phyloP scores from a whole-genome alignment of 192 early-diverging fungal genomes.

The Funneliformis geosporum region DNA sequence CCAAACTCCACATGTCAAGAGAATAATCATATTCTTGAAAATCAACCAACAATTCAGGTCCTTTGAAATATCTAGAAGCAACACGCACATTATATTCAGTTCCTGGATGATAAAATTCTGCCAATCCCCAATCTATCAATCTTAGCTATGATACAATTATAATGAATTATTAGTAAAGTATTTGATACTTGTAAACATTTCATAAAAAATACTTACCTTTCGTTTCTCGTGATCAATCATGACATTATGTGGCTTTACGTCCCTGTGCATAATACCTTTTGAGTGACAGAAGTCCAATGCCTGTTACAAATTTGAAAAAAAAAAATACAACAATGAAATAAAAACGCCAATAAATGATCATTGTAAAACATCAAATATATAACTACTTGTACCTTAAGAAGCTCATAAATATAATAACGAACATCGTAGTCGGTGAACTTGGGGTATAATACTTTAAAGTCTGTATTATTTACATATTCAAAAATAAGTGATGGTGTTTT shows the following conservation, averaged over 20 bases:
- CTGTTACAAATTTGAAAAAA: constrained; percentile 39
- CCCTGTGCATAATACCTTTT: constrained; percentile 98
- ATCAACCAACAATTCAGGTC: constrained; percentile 97
- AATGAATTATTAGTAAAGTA: not conserved
- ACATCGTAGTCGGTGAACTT: constrained; percentile 93
- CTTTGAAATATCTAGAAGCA: constrained; percentile 98
- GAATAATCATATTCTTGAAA: constrained; percentile 99
- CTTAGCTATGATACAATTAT: constrained; percentile 61
- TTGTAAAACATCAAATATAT: not conserved
- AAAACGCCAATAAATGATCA: not conserved
- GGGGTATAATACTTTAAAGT: constrained; percentile 96
- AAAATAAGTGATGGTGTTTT: constrained; percentile 97
- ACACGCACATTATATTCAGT: constrained; percentile 98
- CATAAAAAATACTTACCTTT: constrained; percentile 47
- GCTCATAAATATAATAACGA: constrained; percentile 95
- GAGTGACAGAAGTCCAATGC: constrained; percentile 98
- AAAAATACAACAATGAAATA: not conserved
- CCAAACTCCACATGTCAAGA: constrained; percentile 99
- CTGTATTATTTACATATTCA: constrained; percentile 96
- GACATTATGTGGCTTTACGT: constrained; percentile 99
- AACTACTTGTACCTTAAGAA: constrained; percentile 70
- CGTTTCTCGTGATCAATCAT: constrained; percentile 99
- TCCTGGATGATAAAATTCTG: constrained; percentile 98
- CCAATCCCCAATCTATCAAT: constrained; percentile 98
- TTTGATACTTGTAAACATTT: not conserved